phyloP scores from a whole-genome alignment of 208 protist species.

The Leishmania major region DNA sequence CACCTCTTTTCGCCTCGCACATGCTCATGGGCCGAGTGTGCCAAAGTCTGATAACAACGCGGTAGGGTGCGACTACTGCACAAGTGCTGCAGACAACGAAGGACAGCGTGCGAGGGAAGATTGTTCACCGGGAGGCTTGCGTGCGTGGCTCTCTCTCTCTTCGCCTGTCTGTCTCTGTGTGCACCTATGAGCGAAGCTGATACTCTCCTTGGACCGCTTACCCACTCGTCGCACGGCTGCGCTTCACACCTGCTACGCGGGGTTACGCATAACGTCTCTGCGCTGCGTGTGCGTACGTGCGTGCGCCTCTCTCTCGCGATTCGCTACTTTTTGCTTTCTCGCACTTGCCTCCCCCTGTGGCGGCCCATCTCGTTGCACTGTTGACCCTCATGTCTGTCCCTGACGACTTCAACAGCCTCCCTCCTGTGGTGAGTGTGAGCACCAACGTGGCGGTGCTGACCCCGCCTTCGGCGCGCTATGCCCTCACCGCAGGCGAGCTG shows the following conservation, averaged over 20 bases:
- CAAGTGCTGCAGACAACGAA: background rate
- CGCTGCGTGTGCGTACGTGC: background rate
- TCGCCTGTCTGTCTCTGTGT: background rate
- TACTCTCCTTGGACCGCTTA: background rate
- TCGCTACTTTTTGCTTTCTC: background rate
- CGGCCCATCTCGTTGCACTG: background rate
- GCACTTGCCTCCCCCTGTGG: background rate
- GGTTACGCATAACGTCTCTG: background rate
- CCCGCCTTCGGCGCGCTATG: conserved; percentile 8
- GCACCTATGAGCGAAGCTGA: background rate
- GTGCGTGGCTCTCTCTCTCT: background rate
- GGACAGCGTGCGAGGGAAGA: background rate
- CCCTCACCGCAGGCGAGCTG: conserved; percentile 53
- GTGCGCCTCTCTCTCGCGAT: background rate
- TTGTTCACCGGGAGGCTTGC: background rate
- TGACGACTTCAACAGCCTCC: conserved; percentile 29
- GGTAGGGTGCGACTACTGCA: background rate
- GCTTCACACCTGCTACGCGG: background rate
- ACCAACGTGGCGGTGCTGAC: conserved; percentile 51
- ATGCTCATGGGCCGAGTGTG: background rate
- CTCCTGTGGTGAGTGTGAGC: conserved; percentile 38
- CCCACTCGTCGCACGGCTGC: background rate
- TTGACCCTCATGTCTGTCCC: conserved; percentile 12
- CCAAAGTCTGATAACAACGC: background rate
- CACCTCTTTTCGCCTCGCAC: background rate